Base-by-base conservation (phyloP, 768 basidiomycete genomes). In the Xanthoconium stramineum region DNA sequence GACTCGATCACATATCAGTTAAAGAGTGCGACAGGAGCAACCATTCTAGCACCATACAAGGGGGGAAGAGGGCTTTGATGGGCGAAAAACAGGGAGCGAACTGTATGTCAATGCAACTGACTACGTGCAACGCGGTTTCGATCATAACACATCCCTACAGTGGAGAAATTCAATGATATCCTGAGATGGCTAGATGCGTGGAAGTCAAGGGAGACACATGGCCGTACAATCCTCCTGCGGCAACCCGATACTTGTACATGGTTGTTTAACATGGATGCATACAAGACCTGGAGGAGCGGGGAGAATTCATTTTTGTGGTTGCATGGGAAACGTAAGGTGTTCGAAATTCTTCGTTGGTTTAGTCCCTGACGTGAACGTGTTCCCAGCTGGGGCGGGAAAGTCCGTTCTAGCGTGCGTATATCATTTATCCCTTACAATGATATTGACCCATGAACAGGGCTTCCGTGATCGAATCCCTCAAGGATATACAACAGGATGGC, bases 341-440 rank as follows among this genome's bases (percentile, higher is more conserved):
- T 50, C 0, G 15, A 15, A 4, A 1, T 0, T 2, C 32, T 14
- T 19, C 28, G 19, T 24, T 7, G 3, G 7, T 32, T 28, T 7
- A 0, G 1, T 49, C 32, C 3, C 14, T 47, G 6, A 63, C 0
- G 3, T 17, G 0, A 1, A 14, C 37, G 9, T 20, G 1, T 38
- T 46, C 29, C 17, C 10, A 65, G 63, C 56, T 1, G 63, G 60
- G 5, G 60, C 54, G 0, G 63, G 63, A 4, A 65, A 64, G 28
- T 61, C 63, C 3, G 59, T 64, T 0, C 11, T 64, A 35, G 42
- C 56, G 63, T 64, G 40, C 13, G 56, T 53, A 6, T 6, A 3
- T 9, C 0, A 0, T 6, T 17, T 3, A 1, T 19, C 5, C 14
- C 3, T 20, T 13, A 0, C 11, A 3, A 15, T 19, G 6, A 32